Conservation (phyloP, 352 stramenopile species). For the Phytophthora constricta region DNA sequence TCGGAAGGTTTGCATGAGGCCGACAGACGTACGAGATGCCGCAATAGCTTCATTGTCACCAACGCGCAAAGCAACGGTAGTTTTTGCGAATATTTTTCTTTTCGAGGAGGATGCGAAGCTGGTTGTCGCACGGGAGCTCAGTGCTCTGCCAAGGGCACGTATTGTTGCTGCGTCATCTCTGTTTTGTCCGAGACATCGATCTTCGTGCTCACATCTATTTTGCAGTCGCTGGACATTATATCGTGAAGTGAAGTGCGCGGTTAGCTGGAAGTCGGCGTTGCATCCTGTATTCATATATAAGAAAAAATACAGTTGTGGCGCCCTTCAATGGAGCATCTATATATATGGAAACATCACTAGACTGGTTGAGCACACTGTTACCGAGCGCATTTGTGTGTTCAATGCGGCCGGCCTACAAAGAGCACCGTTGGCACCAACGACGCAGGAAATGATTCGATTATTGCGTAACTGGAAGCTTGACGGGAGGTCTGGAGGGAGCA, state of each 20-base stretch:
- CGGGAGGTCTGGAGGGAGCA: too few relatives aligned
- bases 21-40: constrained; percentile 6
- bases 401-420: too few relatives aligned
- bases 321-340: too few relatives aligned
- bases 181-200: constrained; percentile 4
- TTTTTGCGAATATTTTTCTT: constrained; percentile 15
- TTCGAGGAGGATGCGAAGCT: constrained; percentile 15
- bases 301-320: too few relatives aligned
- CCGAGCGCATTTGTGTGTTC: too few relatives aligned
- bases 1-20: not conserved
- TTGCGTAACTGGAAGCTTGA: too few relatives aligned
- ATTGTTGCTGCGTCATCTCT: not conserved
- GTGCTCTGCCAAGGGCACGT: constrained; percentile 5
- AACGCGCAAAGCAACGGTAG: constrained; percentile 6
- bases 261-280: constrained; percentile 5
- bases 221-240: not conserved
- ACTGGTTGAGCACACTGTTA: too few relatives aligned
- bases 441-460: too few relatives aligned
- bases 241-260: not conserved
- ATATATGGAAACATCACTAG: too few relatives aligned
- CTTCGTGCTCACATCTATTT: constrained; percentile 1
- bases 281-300: constrained; percentile 14
- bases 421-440: too few relatives aligned
- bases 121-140: constrained; percentile 2
- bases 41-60: not conserved